These are phyloP conservation scores for Phlebopus sp. DNA, from an alignment of 1,284 basidiomycete species.

Conservation along the genomic window DNA sequence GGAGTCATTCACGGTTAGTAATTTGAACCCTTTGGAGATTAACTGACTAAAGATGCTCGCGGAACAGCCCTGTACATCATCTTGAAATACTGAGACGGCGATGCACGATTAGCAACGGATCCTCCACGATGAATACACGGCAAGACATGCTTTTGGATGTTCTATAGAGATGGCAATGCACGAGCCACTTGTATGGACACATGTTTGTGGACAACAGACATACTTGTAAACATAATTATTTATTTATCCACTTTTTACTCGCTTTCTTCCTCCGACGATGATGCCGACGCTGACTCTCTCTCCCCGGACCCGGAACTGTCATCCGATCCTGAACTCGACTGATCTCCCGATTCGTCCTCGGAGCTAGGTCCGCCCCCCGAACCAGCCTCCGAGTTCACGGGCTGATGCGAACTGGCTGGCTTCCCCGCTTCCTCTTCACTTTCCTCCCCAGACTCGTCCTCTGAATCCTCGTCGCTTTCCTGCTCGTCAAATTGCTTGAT, in stretches of 20 bases:
- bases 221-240: constrained; percentile 5
- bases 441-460: constrained; percentile 17
- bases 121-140: too few species aligned
- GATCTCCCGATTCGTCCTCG: too few species aligned
- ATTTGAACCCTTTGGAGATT: neutral
- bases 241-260: constrained; percentile 15
- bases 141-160: too few species aligned
- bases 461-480: constrained; percentile 50
- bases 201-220: too few species aligned
- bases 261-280: constrained; percentile 8
- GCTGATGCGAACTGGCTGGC: too few species aligned
- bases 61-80: constrained; percentile 69
- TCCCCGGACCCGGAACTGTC: constrained; percentile 4
- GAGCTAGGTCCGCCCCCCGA: too few species aligned
- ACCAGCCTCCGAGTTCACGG: too few species aligned
- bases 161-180: neutral
- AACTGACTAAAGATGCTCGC: neutral
- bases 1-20: constrained; percentile 69
- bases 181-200: neutral
- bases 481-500: constrained; percentile 77
- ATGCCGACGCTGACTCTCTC: neutral
- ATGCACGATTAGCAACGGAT: neutral
- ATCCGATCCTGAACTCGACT: neutral
- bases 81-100: constrained; percentile 47
- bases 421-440: constrained; percentile 17